Percentiles rank a stretch among this genome's conserved stretches.
Conservation (phyloP, 139 green algal genomes). For the Tetradesmus lagerheimii region DNA sequence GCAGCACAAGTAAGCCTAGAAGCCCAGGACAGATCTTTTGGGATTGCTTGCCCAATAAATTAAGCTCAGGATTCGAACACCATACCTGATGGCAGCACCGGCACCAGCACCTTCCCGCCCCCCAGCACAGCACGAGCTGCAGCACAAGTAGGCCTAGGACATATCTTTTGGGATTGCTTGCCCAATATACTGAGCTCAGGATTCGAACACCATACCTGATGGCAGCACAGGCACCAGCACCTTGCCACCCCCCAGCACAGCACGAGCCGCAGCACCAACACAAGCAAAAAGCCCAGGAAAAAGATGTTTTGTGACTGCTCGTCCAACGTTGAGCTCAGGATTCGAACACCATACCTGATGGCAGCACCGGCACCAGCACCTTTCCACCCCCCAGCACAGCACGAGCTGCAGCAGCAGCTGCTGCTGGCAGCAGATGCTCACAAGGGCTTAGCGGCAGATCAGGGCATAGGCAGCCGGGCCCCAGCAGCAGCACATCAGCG, state of each 20-base stretch:
- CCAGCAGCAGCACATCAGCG: constrained; percentile 8
- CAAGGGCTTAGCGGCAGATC: neutral
- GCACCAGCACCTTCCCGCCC: constrained; percentile 16
- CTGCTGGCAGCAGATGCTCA: neutral
- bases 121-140: no score
- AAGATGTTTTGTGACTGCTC: no score
- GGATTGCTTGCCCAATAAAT: no score
- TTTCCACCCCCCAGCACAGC: neutral
- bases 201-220: neutral
- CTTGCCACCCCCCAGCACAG: neutral
- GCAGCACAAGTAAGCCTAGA: no score
- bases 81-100: neutral
- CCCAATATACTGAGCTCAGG: no score
- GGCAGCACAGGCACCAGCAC: constrained; percentile 25
- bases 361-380: constrained; percentile 18
- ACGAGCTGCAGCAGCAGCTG: neutral
- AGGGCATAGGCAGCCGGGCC: constrained; percentile 13
- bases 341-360: neutral
- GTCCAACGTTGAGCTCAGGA: neutral
- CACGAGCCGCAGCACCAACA: no score
- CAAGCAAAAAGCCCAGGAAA: no score
- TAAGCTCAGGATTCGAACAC: neutral
- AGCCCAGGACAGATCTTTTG: no score
- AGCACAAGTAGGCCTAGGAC: no score
- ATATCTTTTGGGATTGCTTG: no score